A percentile compares a stretch with the other conserved stretches of the same genome.
Conservation (phyloP, 169 alveolate genomes). For the Cardiosporidium cionae region DNA sequence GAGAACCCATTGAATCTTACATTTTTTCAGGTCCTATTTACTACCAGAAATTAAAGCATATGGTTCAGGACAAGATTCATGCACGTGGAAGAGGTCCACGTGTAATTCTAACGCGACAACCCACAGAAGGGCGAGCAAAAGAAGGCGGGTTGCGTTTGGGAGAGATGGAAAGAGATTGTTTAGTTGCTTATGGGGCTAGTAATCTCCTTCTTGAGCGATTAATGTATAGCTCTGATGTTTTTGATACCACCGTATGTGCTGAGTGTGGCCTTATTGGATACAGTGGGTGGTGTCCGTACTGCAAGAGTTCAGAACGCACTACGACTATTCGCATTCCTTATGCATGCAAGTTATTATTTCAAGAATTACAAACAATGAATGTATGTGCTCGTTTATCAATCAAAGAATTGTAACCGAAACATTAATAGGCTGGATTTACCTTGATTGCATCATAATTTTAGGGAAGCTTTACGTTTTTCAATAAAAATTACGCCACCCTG, state of each 20-base stretch:
- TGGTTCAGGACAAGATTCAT: slow-evolving; percentile 88
- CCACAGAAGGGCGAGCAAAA: slow-evolving; percentile 98
- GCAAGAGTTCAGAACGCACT: slow-evolving; percentile 68
- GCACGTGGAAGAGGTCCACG: slow-evolving; percentile 99
- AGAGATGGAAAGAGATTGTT: slow-evolving; percentile 99
- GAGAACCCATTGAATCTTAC: slow-evolving; percentile 93
- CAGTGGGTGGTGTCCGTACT: slow-evolving; percentile 84
- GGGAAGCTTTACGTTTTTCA: not conserved
- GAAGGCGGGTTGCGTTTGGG: slow-evolving; percentile 99
- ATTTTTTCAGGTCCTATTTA: slow-evolving; percentile 97
- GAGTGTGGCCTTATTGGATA: slow-evolving; percentile 90
- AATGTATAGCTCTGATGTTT: slow-evolving; percentile 92
- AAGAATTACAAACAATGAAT: slow-evolving; percentile 67
- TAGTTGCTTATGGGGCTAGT: slow-evolving; percentile 94
- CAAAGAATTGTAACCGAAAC: slow-evolving; percentile 6
- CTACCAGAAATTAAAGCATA: slow-evolving; percentile 98
- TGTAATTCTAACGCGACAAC: slow-evolving; percentile 95
- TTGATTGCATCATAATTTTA: not conserved
- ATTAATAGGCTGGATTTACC: not conserved
- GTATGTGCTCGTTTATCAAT: slow-evolving; percentile 55
- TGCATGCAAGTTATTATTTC: slow-evolving; percentile 80
- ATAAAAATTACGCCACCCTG: not conserved
- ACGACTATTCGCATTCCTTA: slow-evolving; percentile 76
- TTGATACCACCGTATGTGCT: slow-evolving; percentile 89
- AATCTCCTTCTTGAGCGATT: slow-evolving; percentile 92